Evolutionary conservation across 371 early-diverging fungal species (phyloP).

Genomic region (Phascolomyces articulosus): DNA sequence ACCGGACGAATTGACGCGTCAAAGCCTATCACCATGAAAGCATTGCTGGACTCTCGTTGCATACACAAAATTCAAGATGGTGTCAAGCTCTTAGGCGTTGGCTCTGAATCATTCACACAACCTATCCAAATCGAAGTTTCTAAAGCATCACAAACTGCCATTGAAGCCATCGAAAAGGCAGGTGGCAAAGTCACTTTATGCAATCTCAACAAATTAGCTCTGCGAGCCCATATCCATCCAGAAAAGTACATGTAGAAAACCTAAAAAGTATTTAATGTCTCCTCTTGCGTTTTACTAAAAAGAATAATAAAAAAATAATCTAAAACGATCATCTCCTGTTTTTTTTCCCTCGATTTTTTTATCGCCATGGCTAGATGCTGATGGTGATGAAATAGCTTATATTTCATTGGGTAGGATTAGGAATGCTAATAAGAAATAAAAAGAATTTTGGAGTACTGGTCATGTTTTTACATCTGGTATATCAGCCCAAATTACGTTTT

Average conservation of each 20-base stretch:
- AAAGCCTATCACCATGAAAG: constrained; percentile 84
- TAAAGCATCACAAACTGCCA: constrained; percentile 81
- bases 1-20: constrained; percentile 83
- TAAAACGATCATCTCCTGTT: no score
- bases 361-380: no score
- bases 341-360: no score
- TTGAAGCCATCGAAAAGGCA: constrained; percentile 78
- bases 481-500: no score
- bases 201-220: constrained; percentile 78
- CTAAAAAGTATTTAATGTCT: no score
- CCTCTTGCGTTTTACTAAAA: no score
- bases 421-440: no score
- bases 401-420: no score
- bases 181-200: constrained; percentile 88
- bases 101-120: constrained; percentile 66
- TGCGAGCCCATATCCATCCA: constrained; percentile 81
- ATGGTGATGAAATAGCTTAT: no score
- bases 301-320: no score
- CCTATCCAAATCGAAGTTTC: constrained; percentile 86
- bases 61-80: constrained; percentile 86
- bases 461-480: no score
- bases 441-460: no score
- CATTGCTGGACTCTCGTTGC: constrained; percentile 76
- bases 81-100: constrained; percentile 83
- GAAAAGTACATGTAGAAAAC: constrained; percentile 71